These are phyloP conservation scores for Colletotrichum sp. DNA, from an alignment of 2,329 filamentous ascomycete species.

Conservation along the genomic window DNA sequence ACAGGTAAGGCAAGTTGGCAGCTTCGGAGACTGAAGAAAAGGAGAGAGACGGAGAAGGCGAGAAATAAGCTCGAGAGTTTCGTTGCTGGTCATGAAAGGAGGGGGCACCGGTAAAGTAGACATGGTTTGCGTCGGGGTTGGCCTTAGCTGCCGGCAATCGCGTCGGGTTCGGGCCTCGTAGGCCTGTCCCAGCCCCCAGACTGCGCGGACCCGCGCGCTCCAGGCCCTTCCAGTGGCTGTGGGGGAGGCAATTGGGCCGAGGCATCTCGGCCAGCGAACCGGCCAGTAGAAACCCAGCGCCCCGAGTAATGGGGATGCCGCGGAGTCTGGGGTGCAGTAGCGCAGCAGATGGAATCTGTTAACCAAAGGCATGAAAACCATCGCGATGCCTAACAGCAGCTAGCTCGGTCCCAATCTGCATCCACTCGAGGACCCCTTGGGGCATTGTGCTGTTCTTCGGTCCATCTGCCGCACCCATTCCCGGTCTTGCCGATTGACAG, in stretches of 20 bases:
- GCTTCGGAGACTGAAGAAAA: not conserved
- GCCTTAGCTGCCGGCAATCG: slow-evolving; percentile 16
- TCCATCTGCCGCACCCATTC: not conserved
- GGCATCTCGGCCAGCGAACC: slow-evolving; percentile 14
- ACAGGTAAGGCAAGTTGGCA: not conserved
- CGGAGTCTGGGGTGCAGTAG: slow-evolving; percentile 18
- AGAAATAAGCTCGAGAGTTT: slow-evolving; percentile 14
- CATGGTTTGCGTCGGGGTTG: slow-evolving; percentile 12
- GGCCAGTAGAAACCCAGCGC: not conserved
- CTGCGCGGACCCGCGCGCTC: not conserved
- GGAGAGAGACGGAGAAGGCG: not conserved
- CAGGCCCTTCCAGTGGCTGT: slow-evolving; percentile 7
- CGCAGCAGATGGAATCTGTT: not conserved
- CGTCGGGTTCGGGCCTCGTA: slow-evolving; percentile 10
- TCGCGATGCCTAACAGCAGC: not conserved
- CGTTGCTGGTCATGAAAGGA: not conserved
- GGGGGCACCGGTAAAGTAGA: slow-evolving; percentile 6
- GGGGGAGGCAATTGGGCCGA: slow-evolving; percentile 16
- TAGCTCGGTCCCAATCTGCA: not conserved
- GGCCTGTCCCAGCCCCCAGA: not conserved
- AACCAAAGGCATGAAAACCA: not conserved
- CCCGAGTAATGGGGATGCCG: not conserved
- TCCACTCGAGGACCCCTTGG: not conserved
- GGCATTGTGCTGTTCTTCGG: not conserved
- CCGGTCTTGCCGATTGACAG: not conserved